Conservation (phyloP, 306 rosid genomes). For the Malus fusca region DNA sequence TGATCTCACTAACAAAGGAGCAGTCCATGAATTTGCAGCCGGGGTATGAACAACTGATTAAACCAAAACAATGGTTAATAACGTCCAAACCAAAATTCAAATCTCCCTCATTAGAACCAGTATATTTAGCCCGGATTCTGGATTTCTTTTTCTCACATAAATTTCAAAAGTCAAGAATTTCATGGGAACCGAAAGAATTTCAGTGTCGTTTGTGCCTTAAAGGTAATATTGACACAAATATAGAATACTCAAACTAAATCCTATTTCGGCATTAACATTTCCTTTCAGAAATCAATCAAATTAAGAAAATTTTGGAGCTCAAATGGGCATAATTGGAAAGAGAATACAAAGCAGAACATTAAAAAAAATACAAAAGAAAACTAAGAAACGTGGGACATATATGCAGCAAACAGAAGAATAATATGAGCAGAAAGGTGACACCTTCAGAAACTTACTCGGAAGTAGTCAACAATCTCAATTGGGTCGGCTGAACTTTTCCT, state of each 20-base stretch:
- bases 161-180: background rate
- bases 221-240: background rate
- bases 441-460: constrained; percentile 33
- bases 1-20: constrained; percentile 6
- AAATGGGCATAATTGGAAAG: background rate
- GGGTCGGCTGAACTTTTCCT: constrained; percentile 35
- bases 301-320: background rate
- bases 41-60: background rate
- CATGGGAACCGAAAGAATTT: background rate
- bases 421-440: background rate
- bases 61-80: background rate
- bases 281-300: background rate
- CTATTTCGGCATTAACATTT: background rate
- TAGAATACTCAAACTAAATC: background rate
- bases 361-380: background rate
- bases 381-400: background rate
- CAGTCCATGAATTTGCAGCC: constrained; percentile 13
- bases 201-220: background rate
- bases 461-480: constrained; percentile 25
- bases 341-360: background rate
- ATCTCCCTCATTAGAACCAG: background rate
- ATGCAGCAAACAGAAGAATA: background rate
- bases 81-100: background rate
- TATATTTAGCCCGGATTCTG: background rate
- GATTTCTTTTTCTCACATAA: background rate